Conservation (phyloP, 2,329 filamentous ascomycete genomes). For the Paecilomyces variotii region DNA sequence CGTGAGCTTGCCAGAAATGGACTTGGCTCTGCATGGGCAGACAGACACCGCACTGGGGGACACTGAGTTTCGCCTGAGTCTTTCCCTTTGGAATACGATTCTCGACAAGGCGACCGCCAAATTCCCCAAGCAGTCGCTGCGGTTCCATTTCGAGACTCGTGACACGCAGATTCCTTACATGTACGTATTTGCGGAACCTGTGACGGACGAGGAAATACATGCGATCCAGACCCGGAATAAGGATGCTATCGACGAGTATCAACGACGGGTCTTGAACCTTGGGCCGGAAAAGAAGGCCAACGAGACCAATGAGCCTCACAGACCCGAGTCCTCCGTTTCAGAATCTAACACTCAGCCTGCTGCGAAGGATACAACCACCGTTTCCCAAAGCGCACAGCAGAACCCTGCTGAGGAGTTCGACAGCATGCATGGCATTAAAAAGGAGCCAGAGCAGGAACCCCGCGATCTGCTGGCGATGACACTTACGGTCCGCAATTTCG, state of each 20-base stretch:
- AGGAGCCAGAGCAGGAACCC: slow-evolving; percentile 4
- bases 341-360: neutral
- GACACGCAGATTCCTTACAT: slow-evolving; percentile 56
- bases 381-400: neutral
- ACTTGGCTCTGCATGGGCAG: slow-evolving; percentile 78
- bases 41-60: slow-evolving; percentile 61
- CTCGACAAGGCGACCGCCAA: slow-evolving; percentile 65
- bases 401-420: neutral
- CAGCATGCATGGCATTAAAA: neutral
- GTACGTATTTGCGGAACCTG: slow-evolving; percentile 85
- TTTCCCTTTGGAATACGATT: slow-evolving; percentile 70
- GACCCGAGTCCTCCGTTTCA: neutral
- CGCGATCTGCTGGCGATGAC: slow-evolving; percentile 57
- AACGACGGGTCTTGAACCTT: slow-evolving; percentile 42
- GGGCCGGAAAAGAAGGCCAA: slow-evolving; percentile 11
- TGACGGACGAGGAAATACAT: slow-evolving; percentile 63
- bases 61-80: slow-evolving; percentile 73
- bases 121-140: slow-evolving; percentile 67
- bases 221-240: slow-evolving; percentile 63
- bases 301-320: slow-evolving; percentile 3
- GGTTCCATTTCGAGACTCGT: slow-evolving; percentile 75
- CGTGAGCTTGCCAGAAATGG: slow-evolving; percentile 78
- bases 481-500: slow-evolving; percentile 62
- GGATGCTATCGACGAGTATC: slow-evolving; percentile 59
- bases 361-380: neutral